A percentile compares a stretch with the other conserved stretches of the same genome.
phyloP scores from a whole-genome alignment of 306 rosid species.

The Arachis stenosperma region DNA sequence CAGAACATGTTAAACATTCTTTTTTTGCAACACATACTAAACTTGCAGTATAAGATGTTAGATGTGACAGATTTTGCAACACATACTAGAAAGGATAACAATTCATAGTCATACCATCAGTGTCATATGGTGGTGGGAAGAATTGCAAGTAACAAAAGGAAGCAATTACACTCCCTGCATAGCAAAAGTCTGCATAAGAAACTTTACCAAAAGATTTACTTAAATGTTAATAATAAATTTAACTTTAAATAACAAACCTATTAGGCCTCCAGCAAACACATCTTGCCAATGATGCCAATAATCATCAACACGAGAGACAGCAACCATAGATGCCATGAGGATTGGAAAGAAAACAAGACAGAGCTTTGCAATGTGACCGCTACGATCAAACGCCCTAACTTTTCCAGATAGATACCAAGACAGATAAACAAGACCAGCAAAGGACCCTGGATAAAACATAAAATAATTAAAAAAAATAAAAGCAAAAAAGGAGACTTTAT shows the following conservation, averaged over 20 bases:
- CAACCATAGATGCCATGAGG: constrained; percentile 76
- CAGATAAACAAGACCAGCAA: constrained; percentile 83
- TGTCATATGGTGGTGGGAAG: constrained; percentile 89
- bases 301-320: constrained; percentile 91
- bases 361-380: constrained; percentile 83
- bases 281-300: constrained; percentile 99
- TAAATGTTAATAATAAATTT: constrained; percentile 16
- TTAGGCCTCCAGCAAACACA: constrained; percentile 81
- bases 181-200: constrained; percentile 42
- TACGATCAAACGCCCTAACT: constrained; percentile 74
- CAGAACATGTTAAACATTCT: no score
- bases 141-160: constrained; percentile 93
- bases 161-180: constrained; percentile 68
- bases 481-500: constrained; percentile 26
- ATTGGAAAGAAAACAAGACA: constrained; percentile 71
- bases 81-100: not conserved
- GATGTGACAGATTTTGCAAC: constrained; percentile 21
- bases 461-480: no score
- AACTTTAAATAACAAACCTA: constrained; percentile 60
- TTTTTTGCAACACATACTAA: not conserved
- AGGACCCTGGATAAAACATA: constrained; percentile 68
- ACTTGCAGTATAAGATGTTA: constrained; percentile 1
- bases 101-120: constrained; percentile 61
- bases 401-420: constrained; percentile 88
- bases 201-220: constrained; percentile 7